Base-by-base conservation (phyloP, 805 yeast genomes). In the Myxozyma melibiosi region DNA sequence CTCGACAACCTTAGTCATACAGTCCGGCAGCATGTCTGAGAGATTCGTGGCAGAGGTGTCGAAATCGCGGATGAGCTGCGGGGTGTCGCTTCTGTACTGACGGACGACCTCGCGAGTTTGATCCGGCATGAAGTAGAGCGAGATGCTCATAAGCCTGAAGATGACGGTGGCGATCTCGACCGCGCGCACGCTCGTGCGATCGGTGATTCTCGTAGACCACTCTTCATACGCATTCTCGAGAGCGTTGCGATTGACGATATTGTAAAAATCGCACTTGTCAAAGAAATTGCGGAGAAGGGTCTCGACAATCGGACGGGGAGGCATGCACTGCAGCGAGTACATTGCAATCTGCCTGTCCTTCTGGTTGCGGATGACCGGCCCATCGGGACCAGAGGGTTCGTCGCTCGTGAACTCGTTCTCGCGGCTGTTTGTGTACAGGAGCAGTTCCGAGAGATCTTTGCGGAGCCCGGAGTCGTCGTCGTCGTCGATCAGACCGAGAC, bases 61-160 rank as follows among this genome's bases (percentile, higher is more conserved):
- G 38, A 56, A 58, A 27, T 53, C 56, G 31, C 35, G 34, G 16
- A 37, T 25, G 25, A 58, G 44, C 16, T 31, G 3, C 37, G n/a
- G 53, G n/a, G 51, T 24, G 16, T 28, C 24, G 4, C 25, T 28
- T n/a, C 45, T 52, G 25, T 50, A 34, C 43, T 51, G 61, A 22
- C 35, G 34, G n/a, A 58, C 13, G 2, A 22, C 16, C 31, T 31
- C 49, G 4, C 47, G 27, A 4, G 47, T 37, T 30, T 47, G 46
- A 16, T 45, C 52, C 11, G 63, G 61, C 13, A 55, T 50, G 18
- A 58, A 51, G 25, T 46, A 44, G 16, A 51, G 22, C 27, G 57
- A 47, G 24, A 58, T 42, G 22, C 57, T 45, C 60, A 58, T 57
- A 22, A 58, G 3, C 16, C 63, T 43, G 30, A 58, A 56, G n/a